phyloP scores from a whole-genome alignment of 257 asterid species.

The Ehretia macrophylla region DNA sequence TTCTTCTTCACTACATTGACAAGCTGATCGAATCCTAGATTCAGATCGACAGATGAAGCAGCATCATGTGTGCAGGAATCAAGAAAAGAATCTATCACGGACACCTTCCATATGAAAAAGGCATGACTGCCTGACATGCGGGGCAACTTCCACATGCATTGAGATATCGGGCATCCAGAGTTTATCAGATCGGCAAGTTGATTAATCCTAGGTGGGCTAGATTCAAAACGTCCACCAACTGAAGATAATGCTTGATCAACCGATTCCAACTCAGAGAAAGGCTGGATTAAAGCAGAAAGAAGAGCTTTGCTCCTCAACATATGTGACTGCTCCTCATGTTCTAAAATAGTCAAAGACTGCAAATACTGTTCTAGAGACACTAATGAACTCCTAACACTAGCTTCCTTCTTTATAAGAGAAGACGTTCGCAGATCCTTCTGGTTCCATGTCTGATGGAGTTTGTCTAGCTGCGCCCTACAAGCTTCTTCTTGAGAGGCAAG shows the following conservation, averaged over 20 bases:
- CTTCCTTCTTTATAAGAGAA: slow-evolving; percentile 72
- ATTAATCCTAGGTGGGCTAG: slow-evolving; percentile 49
- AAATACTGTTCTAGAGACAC: slow-evolving; percentile 54
- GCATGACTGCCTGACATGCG: slow-evolving; percentile 48
- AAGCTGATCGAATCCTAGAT: slow-evolving; percentile 82
- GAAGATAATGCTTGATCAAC: slow-evolving; percentile 60
- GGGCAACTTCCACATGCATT: slow-evolving; percentile 75
- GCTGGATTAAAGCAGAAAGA: slow-evolving; percentile 54
- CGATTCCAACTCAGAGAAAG: slow-evolving; percentile 83
- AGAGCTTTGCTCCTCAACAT: slow-evolving; percentile 63
- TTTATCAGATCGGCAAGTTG: slow-evolving; percentile 53
- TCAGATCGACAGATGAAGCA: slow-evolving; percentile 67
- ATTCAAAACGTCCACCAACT: slow-evolving; percentile 36
- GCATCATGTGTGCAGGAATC: slow-evolving; percentile 72
- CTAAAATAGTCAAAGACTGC: slow-evolving; percentile 53
- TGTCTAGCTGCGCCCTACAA: slow-evolving; percentile 86
- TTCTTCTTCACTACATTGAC: slow-evolving; percentile 68
- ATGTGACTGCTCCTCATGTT: slow-evolving; percentile 52
- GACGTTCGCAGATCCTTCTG: slow-evolving; percentile 70
- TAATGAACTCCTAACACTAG: slow-evolving; percentile 49
- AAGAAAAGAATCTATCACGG: slow-evolving; percentile 75
- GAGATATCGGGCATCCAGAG: slow-evolving; percentile 69
- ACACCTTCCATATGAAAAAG: slow-evolving; percentile 88
- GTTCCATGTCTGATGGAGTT: slow-evolving; percentile 88
- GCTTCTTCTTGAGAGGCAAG: slow-evolving; percentile 99